Percentiles rank a stretch among this genome's conserved stretches.
Evolutionary conservation across 306 rosid genomes (phyloP).

Genomic region (Trichosanthes cucumerina): DNA sequence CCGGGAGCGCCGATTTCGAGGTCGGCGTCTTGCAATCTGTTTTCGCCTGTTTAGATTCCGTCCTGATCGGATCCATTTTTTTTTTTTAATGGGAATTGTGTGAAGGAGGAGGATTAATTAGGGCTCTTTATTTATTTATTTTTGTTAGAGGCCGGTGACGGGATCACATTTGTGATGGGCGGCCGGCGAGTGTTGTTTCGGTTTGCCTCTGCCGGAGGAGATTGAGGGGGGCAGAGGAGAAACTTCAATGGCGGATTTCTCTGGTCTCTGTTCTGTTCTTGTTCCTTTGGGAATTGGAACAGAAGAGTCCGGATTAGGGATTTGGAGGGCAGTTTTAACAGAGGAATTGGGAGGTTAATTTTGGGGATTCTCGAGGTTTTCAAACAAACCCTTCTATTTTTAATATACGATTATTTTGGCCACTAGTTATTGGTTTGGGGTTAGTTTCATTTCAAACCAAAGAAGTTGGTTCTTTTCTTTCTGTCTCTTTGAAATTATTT

Average conservation of each 20-base stretch:
- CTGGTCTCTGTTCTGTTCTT: background rate
- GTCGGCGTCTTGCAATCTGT: conserved; percentile 7
- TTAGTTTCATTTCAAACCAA: background rate
- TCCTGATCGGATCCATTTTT: background rate
- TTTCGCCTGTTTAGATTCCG: conserved; percentile 22
- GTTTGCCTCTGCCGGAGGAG: background rate
- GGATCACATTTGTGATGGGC: background rate
- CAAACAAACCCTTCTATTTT: background rate
- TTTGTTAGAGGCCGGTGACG: background rate
- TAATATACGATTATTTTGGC: background rate
- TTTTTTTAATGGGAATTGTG: too few species aligned
- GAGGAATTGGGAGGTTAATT: background rate
- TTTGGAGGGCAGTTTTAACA: background rate
- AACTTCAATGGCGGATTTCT: background rate
- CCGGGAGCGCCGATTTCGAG: conserved; percentile 13
- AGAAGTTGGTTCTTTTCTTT: too few species aligned
- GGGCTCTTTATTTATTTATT: background rate
- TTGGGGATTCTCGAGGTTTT: background rate
- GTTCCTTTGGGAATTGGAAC: background rate
- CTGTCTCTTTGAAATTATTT: too few species aligned
- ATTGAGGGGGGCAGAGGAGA: background rate
- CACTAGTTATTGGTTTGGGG: background rate
- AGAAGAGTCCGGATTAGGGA: background rate
- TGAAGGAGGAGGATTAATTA: background rate
- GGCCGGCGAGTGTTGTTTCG: background rate